phyloP scores from a whole-genome alignment of 2,329 filamentous ascomycete genomes.

The Botrytis medusae region DNA sequence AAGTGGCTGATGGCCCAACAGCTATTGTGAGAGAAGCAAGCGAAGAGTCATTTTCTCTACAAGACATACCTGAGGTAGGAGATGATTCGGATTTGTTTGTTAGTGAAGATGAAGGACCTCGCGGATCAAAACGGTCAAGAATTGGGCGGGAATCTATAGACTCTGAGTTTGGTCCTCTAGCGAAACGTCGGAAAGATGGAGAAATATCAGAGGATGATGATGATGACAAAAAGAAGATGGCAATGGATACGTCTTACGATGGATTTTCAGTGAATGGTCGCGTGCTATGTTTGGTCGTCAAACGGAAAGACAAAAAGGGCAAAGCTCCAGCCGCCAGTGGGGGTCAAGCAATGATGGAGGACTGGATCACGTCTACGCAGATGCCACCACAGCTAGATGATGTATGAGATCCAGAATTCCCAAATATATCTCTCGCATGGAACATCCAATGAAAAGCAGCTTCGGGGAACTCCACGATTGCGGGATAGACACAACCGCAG shows the following conservation, averaged over 20 bases:
- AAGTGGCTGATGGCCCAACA: conserved; percentile 38
- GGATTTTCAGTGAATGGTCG: conserved; percentile 95
- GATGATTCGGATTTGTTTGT: conserved; percentile 38
- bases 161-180: conserved; percentile 36
- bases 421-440: background rate
- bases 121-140: conserved; percentile 37
- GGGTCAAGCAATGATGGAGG: conserved; percentile 74
- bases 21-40: conserved; percentile 34
- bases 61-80: conserved; percentile 34
- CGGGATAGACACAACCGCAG: background rate
- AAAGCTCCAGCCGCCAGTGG: conserved; percentile 38
- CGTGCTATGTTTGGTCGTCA: conserved; percentile 86
- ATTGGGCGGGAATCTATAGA: conserved; percentile 33
- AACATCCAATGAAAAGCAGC: background rate
- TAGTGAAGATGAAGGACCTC: conserved; percentile 38
- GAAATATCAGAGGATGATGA: conserved; percentile 38
- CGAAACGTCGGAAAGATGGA: conserved; percentile 49
- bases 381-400: conserved; percentile 43
- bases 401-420: conserved; percentile 2
- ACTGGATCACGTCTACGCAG: conserved; percentile 82
- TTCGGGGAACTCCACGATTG: background rate
- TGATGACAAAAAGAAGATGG: conserved; percentile 88
- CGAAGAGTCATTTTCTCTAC: conserved; percentile 29
- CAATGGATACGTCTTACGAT: conserved; percentile 84
- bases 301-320: conserved; percentile 62